These are phyloP conservation scores for Alternaria brassicicola DNA, from an alignment of 2,329 filamentous ascomycete species.

Conservation along the genomic window DNA sequence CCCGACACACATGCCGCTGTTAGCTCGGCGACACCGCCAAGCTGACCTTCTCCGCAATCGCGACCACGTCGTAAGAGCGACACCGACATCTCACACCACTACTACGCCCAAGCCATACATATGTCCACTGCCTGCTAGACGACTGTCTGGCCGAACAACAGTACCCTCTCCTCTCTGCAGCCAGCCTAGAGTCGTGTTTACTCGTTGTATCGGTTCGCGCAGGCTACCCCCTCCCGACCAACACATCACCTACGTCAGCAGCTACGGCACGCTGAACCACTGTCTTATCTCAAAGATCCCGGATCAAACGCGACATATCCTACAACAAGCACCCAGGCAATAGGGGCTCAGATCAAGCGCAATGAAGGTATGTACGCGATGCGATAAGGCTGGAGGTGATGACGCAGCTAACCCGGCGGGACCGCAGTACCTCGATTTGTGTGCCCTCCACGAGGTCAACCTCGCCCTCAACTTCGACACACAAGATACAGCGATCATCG, in stretches of 20 bases:
- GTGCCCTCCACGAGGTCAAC: conserved; percentile 89
- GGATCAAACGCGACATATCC: conserved; percentile 5
- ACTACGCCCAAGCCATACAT: conserved; percentile 20
- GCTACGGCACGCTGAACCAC: conserved; percentile 27
- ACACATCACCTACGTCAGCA: conserved; percentile 34
- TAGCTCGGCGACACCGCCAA: conserved; percentile 30
- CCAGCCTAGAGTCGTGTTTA: conserved; percentile 51
- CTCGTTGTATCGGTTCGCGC: conserved; percentile 46
- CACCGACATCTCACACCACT: conserved; percentile 34
- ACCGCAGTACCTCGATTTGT: conserved; percentile 83
- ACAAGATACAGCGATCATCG: conserved; percentile 86
- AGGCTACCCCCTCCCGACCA: conserved; percentile 41
- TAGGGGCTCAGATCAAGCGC: conserved; percentile 19
- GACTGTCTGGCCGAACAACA: conserved; percentile 48
- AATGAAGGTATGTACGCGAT: conserved; percentile 47
- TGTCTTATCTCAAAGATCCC: conserved; percentile 8
- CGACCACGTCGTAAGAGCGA: conserved; percentile 29
- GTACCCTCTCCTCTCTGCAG: conserved; percentile 48
- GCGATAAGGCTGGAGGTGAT: conserved; percentile 27
- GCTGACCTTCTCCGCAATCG: conserved; percentile 35
- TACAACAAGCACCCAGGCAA: neutral
- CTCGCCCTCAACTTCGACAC: conserved; percentile 96
- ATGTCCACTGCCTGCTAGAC: conserved; percentile 49
- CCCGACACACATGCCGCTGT: conserved; percentile 34
- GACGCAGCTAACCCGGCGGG: conserved; percentile 38